Conservation (phyloP, 306 rosid genomes). For the Gynostemma pentaphyllum region DNA sequence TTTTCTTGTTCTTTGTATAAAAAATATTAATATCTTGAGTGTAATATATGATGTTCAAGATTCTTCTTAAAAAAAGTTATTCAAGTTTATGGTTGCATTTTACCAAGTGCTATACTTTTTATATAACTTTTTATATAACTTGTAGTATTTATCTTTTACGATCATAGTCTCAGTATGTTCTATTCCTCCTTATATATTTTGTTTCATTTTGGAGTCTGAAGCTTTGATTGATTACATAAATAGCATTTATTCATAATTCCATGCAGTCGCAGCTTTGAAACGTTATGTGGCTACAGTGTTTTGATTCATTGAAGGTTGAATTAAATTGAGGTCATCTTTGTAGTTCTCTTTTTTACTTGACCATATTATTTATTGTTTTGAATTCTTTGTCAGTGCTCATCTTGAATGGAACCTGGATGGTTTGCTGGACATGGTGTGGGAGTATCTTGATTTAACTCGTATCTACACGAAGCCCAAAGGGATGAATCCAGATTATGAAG, state of each 20-base stretch:
- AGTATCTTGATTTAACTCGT: conserved; percentile 81
- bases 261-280: background rate
- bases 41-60: background rate
- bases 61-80: background rate
- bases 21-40: no score
- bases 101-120: background rate
- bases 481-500: conserved; percentile 98
- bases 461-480: conserved; percentile 96
- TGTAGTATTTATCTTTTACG: background rate
- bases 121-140: no score
- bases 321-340: background rate
- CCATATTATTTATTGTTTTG: conserved; percentile 14
- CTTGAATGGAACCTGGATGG: conserved; percentile 99
- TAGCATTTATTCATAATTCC: background rate
- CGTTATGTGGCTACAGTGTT: background rate
- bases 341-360: background rate
- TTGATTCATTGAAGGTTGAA: background rate
- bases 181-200: background rate
- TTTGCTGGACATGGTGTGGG: conserved; percentile 90
- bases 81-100: background rate
- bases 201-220: background rate
- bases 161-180: background rate
- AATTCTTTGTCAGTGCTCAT: conserved; percentile 61
- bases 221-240: background rate
- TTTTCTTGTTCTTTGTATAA: no score